These are phyloP conservation scores for Exserohilum turcica DNA, from an alignment of 2,329 filamentous ascomycete genomes.

Conservation along the genomic window DNA sequence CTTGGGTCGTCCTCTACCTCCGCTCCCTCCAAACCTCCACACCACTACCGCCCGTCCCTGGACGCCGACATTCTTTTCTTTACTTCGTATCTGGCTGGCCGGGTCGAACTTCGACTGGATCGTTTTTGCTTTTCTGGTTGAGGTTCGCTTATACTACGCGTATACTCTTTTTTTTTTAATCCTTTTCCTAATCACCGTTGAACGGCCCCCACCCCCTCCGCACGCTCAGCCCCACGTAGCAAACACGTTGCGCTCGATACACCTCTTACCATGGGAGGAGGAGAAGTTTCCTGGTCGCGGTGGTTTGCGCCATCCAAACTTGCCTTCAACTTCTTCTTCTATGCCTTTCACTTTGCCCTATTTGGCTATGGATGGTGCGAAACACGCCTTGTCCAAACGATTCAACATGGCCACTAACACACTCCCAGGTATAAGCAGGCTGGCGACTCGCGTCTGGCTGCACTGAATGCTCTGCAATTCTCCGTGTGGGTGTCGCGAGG, in stretches of 20 bases:
- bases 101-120: slow-evolving; percentile 48
- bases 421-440: slow-evolving; percentile 77
- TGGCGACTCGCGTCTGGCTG: slow-evolving; percentile 68
- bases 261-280: slow-evolving; percentile 20
- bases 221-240: too few relatives aligned
- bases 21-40: slow-evolving; percentile 33
- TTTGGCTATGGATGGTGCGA: slow-evolving; percentile 85
- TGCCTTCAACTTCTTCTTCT: slow-evolving; percentile 80
- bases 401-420: slow-evolving; percentile 10
- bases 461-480: slow-evolving; percentile 79
- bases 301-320: slow-evolving; percentile 71
- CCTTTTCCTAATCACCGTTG: slow-evolving; percentile 42
- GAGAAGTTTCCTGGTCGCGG: slow-evolving; percentile 18
- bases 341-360: slow-evolving; percentile 75
- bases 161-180: slow-evolving; percentile 47
- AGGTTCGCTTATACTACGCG: slow-evolving; percentile 37
- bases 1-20: slow-evolving; percentile 41
- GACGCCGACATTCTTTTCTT: slow-evolving; percentile 49
- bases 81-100: slow-evolving; percentile 50
- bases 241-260: too few relatives aligned
- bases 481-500: slow-evolving; percentile 97
- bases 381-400: slow-evolving; percentile 21
- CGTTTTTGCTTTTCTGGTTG: slow-evolving; percentile 35
- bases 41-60: slow-evolving; percentile 34
- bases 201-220: too few relatives aligned